Conservation (phyloP, 208 protist species). For the Phytomonas francai region DNA sequence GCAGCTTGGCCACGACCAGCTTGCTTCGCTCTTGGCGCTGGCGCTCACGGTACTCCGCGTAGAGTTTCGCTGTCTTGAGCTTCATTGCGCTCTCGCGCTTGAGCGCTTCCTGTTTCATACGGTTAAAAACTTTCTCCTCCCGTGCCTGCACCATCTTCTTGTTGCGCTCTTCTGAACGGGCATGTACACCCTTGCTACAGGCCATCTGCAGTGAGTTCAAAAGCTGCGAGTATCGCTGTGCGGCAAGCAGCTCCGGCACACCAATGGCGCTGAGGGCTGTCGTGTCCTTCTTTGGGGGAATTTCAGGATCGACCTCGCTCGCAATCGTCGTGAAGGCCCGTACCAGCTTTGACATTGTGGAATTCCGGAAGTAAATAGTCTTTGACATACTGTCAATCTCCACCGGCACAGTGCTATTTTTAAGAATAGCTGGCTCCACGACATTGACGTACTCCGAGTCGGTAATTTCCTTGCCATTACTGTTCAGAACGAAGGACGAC, state of each 20-base stretch:
- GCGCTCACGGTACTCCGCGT: conserved; percentile 48
- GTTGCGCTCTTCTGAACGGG: conserved; percentile 25
- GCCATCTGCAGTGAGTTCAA: conserved; percentile 34
- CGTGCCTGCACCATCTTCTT: conserved; percentile 25
- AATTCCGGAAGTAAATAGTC: conserved; percentile 53
- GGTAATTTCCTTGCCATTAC: conserved; percentile 22
- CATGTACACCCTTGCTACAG: conserved; percentile 26
- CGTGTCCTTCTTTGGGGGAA: conserved; percentile 8
- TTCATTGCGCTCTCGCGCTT: conserved; percentile 31
- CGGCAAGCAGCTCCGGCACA: conserved; percentile 32
- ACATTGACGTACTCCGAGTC: conserved; percentile 48
- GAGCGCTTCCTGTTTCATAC: conserved; percentile 38
- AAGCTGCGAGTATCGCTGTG: conserved; percentile 23
- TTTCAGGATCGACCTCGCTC: conserved; percentile 18
- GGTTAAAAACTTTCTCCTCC: conserved; percentile 29
- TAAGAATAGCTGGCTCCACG: conserved; percentile 56
- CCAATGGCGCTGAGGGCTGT: conserved; percentile 9
- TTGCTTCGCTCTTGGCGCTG: conserved; percentile 56
- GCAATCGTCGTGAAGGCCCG: conserved; percentile 41
- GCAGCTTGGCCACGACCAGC: conserved; percentile 45
- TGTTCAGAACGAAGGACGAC: conserved; percentile 22
- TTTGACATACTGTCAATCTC: conserved; percentile 66
- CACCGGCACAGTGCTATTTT: conserved; percentile 42
- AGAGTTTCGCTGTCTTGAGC: conserved; percentile 30
- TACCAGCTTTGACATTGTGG: conserved; percentile 53